Evolutionary conservation across 179 eudicot species (phyloP).

Genomic region (Amaranthus tricolor): DNA sequence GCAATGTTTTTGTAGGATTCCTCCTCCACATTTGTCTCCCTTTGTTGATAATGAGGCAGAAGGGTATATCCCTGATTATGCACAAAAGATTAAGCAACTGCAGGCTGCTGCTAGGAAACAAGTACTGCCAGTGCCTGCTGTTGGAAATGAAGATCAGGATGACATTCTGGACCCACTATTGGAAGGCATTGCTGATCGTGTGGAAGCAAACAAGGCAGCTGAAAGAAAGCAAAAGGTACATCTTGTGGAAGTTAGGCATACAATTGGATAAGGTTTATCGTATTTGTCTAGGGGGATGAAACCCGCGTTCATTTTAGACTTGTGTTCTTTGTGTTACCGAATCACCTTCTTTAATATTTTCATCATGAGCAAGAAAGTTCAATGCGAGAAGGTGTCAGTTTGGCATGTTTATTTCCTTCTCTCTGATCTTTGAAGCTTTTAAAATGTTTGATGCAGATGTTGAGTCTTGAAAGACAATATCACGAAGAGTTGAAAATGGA

Average conservation of each 20-base stretch:
- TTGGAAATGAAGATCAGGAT: constrained; percentile 65
- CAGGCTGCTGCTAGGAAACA: constrained; percentile 78
- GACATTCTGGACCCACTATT: constrained; percentile 62
- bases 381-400: background rate
- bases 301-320: background rate
- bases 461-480: constrained; percentile 44
- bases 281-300: background rate
- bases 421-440: background rate
- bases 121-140: constrained; percentile 79
- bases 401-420: background rate
- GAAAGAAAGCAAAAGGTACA: constrained; percentile 64
- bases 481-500: constrained; percentile 73
- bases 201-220: constrained; percentile 79
- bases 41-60: constrained; percentile 88
- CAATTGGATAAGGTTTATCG: background rate
- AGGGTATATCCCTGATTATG: constrained; percentile 86
- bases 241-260: background rate
- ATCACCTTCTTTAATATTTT: too few relatives aligned
- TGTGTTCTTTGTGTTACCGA: too few relatives aligned
- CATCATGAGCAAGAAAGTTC: too few relatives aligned
- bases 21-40: constrained; percentile 96
- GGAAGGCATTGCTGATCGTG: constrained; percentile 66
- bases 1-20: constrained; percentile 48
- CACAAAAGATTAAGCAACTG: constrained; percentile 68
- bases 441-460: constrained; percentile 43